Percentiles rank a stretch among this genome's conserved stretches.
These are phyloP conservation scores for Penicillium crustosum DNA, from an alignment of 2,329 filamentous ascomycete species.

Conservation along the genomic window DNA sequence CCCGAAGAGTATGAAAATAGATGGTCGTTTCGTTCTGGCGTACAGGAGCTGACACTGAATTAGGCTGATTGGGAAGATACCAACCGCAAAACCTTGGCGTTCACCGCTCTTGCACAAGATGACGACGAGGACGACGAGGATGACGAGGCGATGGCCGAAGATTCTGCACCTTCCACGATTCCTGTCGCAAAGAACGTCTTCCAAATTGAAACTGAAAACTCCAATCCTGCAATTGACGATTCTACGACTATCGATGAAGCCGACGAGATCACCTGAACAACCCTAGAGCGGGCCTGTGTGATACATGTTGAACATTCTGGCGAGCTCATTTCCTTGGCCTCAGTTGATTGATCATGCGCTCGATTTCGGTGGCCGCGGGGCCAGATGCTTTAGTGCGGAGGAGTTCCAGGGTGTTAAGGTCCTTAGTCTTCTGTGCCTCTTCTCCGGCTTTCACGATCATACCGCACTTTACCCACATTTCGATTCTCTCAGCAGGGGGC, in stretches of 20 bases:
- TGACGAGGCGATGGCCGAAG: slow-evolving; percentile 35
- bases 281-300: background rate
- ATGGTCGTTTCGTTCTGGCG: background rate
- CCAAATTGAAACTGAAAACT: slow-evolving; percentile 10
- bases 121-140: slow-evolving; percentile 48
- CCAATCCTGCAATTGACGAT: slow-evolving; percentile 27
- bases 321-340: slow-evolving; percentile 44
- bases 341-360: slow-evolving; percentile 66
- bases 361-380: slow-evolving; percentile 73
- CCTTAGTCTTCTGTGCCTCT: slow-evolving; percentile 80
- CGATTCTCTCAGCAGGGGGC: slow-evolving; percentile 67
- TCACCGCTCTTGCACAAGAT: slow-evolving; percentile 44
- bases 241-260: slow-evolving; percentile 37
- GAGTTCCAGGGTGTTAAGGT: slow-evolving; percentile 71
- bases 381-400: slow-evolving; percentile 72
- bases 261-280: slow-evolving; percentile 46
- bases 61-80: slow-evolving; percentile 45
- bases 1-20: slow-evolving; percentile 42
- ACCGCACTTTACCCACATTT: slow-evolving; percentile 97
- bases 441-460: slow-evolving; percentile 85
- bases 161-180: slow-evolving; percentile 23
- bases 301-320: slow-evolving; percentile 15
- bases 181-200: slow-evolving; percentile 19
- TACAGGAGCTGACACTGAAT: slow-evolving; percentile 18
- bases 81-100: slow-evolving; percentile 36